Base-by-base conservation (phyloP, 2,329 filamentous ascomycete species). In the Penicillium palitans region DNA sequence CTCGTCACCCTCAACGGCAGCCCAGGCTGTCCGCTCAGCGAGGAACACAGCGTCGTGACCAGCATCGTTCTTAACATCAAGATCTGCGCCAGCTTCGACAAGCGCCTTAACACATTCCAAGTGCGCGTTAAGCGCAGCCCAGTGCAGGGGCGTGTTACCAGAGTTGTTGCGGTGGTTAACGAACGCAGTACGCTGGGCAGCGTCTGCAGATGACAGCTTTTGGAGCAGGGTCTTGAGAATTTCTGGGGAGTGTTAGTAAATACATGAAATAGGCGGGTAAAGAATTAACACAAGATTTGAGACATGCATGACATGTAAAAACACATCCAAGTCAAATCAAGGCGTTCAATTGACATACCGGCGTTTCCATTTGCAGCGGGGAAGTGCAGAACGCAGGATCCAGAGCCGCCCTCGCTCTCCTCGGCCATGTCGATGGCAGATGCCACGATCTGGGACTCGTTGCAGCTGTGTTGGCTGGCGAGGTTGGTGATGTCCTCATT, bases 131-230 rank as follows among this genome's bases (percentile, higher is more conserved):
- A 97, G 79, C 0, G 91, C 90, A 0, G 93, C 93, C 93, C 93
- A 98, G 78, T 99, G 95, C 58, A 99, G 80, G 0, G 91, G 85
- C 0, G 93, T 97, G 78, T 97, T 98, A 45, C 92, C 93, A 46
- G 90, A 88, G 61, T 86, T 80, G 70, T 99, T 99, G 61, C 84
- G 81, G 73, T 79, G 74, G 72, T 80, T 76, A 50, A 81, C 54
- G 4, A 79, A 67, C 5, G 69, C 61, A 31, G 55, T 66, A 52
- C 60, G 65, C 58, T 68, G 64, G 39, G 63, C 44, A 21, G 47
- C 50, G 37, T 65, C 61, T 44, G 58, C 48, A 47, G 61, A 48
- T 47, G 64, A 61, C 52, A 83, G 72, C 27, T 72, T 68, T 61
- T 75, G 75, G 40, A 83, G 77, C 54, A 84, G 73, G 49, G 77